Base-by-base conservation (phyloP, 768 basidiomycete species). In the Podaxis pistillaris region DNA sequence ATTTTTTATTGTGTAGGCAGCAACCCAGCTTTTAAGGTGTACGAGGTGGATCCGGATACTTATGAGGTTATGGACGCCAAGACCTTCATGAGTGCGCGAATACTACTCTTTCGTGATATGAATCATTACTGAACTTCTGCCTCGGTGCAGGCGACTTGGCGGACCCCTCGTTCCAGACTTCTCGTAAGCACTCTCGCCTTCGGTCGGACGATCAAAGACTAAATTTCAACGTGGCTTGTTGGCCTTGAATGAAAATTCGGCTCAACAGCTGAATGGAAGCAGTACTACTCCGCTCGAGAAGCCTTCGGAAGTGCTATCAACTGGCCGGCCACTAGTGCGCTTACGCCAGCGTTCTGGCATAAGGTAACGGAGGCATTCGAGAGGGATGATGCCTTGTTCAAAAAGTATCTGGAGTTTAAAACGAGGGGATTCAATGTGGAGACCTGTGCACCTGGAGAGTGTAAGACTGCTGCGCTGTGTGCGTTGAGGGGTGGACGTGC, bases 21-120 rank as follows among this genome's bases (percentile, higher is more conserved):
- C 37, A 85, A 85, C 65, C 84, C 80, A 3, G 81, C 79, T 13
- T 87, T 82, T 75, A 82, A 83, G 57, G 71, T 86, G 0, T 88
- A 87, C 68, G 86, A 87, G 54, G 74, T 89, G 36, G 87, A 89
- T 67, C 84, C 86, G 2, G 85, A 86, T 63, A 86, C 86, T 4
- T 87, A 82, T 65, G 87, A 87, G 66, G 70, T 89, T 54, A 83
- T 88, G 81, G 86, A 89, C 64, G 74, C 78, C 3, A 75, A 75
- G 11, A 81, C 82, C 0, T 84, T 81, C 68, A 73, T 76, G 50
- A 77, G 85, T 86, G 40, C 13, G 17, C 40, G 4, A 41, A 41
- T n/a, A 41, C 6, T 17, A 41, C 40, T 13, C 12, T 41, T 41
- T n/a, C 15, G 40, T 41, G 12, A 17, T 41, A 41, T 13, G 55